Conservation (phyloP, 768 basidiomycete species). For the Leucocoprinus leucothites region DNA sequence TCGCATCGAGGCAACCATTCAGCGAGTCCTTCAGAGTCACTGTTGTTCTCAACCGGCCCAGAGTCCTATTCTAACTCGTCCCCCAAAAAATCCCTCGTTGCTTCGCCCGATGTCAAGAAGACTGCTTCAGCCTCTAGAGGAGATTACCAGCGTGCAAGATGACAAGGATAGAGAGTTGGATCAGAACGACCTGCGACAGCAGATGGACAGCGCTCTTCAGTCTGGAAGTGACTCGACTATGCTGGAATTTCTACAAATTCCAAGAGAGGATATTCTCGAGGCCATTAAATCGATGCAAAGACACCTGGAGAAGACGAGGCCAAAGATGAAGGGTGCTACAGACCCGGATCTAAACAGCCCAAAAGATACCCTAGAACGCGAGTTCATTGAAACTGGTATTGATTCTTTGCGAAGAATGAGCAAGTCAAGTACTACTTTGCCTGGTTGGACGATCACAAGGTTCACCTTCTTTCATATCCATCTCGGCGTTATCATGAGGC, state of each 20-base stretch:
- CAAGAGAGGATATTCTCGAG: constrained; percentile 69
- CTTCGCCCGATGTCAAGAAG: constrained; percentile 1
- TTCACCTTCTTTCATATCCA: constrained; percentile 21
- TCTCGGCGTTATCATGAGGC: not conserved
- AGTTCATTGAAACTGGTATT: constrained; percentile 71
- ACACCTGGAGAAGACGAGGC: constrained; percentile 20
- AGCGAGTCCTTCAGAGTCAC: constrained; percentile 31
- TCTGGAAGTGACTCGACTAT: constrained; percentile 70
- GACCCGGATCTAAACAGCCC: constrained; percentile 1
- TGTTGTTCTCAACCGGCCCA: constrained; percentile 22
- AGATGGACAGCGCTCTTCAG: constrained; percentile 65
- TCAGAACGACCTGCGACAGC: constrained; percentile 88
- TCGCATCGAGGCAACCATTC: constrained; percentile 37
- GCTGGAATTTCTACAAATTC: constrained; percentile 56
- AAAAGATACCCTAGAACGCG: constrained; percentile 57
- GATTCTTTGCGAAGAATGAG: constrained; percentile 69
- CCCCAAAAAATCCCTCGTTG: constrained; percentile 8
- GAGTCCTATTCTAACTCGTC: not conserved
- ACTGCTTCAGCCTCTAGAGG: constrained; percentile 1
- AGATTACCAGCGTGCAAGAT: constrained; percentile 9
- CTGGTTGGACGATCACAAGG: constrained; percentile 78
- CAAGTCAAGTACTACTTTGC: constrained; percentile 39
- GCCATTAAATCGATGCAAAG: constrained; percentile 77
- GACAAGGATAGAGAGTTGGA: constrained; percentile 37
- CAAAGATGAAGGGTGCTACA: not conserved